Conservation (phyloP, 768 basidiomycete species). For the Ramaria sp. region DNA sequence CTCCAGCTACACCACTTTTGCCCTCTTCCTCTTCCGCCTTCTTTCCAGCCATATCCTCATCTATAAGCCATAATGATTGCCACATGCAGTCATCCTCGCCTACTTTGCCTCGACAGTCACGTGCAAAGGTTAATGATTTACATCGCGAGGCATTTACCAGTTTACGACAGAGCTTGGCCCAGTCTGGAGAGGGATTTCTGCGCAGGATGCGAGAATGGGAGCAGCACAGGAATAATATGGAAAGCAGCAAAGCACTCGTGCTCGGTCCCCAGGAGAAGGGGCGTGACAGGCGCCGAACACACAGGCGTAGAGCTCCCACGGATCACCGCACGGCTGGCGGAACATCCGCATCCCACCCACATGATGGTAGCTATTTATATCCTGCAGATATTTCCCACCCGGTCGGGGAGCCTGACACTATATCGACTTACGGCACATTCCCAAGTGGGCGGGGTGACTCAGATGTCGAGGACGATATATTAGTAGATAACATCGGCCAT, state of each 20-base stretch:
- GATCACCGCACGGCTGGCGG: not conserved
- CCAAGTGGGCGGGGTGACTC: not conserved
- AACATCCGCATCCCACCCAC: not conserved
- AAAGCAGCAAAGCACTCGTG: not conserved
- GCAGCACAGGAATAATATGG: slow-evolving; percentile 12
- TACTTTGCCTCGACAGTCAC: not conserved
- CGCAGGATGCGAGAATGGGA: slow-evolving; percentile 69
- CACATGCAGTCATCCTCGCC: not conserved
- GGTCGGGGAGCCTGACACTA: not conserved
- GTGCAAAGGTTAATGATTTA: slow-evolving; percentile 29
- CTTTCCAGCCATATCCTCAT: not conserved
- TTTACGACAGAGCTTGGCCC: slow-evolving; percentile 48
- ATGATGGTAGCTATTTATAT: not conserved
- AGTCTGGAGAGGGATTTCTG: slow-evolving; percentile 58
- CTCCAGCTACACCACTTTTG: not conserved
- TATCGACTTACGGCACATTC: not conserved
- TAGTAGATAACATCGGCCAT: not conserved
- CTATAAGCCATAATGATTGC: not conserved
- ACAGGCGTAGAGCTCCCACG: not conserved
- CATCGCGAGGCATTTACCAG: slow-evolving; percentile 58
- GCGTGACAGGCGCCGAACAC: not conserved
- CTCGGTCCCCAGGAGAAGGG: not conserved
- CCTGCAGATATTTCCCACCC: not conserved
- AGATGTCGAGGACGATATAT: not conserved
- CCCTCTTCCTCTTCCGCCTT: not conserved